These are phyloP conservation scores for Phanerochaete sordida DNA, from an alignment of 768 basidiomycete genomes.

Conservation along the genomic window DNA sequence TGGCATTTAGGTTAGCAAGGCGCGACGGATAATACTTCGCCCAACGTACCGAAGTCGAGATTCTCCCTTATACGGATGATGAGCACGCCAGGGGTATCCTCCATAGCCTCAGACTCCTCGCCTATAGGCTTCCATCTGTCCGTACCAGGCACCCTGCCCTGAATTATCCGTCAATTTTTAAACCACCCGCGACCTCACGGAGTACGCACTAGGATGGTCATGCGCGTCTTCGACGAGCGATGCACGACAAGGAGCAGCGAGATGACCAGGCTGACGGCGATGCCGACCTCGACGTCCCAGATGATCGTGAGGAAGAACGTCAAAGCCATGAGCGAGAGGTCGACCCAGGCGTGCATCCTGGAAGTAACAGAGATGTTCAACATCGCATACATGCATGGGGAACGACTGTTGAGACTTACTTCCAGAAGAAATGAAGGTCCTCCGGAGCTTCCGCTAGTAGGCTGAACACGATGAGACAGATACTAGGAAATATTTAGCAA, in stretches of 20 bases:
- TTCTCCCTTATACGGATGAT: slow-evolving; percentile 89
- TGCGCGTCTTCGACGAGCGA: slow-evolving; percentile 82
- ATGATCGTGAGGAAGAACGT: slow-evolving; percentile 87
- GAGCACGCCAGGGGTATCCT: slow-evolving; percentile 75
- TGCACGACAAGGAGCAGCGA: slow-evolving; percentile 88
- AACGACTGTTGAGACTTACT: slow-evolving; percentile 52
- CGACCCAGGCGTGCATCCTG: slow-evolving; percentile 92
- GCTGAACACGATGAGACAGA: slow-evolving; percentile 80
- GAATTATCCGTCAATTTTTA: background rate
- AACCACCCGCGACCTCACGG: too few relatives aligned
- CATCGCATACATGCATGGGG: too few relatives aligned
- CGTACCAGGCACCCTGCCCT: slow-evolving; percentile 89
- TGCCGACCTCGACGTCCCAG: slow-evolving; percentile 90
- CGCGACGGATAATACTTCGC: background rate
- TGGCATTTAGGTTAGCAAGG: background rate
- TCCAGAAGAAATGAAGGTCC: slow-evolving; percentile 82
- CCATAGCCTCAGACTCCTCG: slow-evolving; percentile 80
- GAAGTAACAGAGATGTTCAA: background rate
- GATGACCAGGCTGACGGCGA: slow-evolving; percentile 83
- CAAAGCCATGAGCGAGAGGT: slow-evolving; percentile 79
- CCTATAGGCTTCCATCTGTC: slow-evolving; percentile 88
- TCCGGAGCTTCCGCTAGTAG: slow-evolving; percentile 85
- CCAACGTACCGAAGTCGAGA: slow-evolving; percentile 76
- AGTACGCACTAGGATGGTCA: slow-evolving; percentile 91
- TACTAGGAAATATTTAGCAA: slow-evolving; percentile 40